A percentile compares a stretch with the other conserved stretches of the same genome.
These are phyloP conservation scores for Scedosporium dehoogii DNA, from an alignment of 2,329 filamentous ascomycete species.

Conservation along the genomic window DNA sequence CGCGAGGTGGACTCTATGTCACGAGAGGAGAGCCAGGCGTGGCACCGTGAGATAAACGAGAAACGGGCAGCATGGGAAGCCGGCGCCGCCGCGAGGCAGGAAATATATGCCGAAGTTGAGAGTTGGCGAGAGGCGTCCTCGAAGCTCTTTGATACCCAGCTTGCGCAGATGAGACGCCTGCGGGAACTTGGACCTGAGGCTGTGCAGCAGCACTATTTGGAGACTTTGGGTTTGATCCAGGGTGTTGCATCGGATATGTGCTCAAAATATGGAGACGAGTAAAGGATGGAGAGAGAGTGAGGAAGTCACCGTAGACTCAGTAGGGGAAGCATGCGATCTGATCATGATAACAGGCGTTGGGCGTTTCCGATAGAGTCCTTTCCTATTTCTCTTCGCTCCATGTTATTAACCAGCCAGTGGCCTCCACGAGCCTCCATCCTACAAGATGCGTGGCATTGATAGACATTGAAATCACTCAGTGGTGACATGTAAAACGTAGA, in stretches of 20 bases:
- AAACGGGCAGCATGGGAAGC: not conserved
- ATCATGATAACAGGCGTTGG: too few relatives aligned
- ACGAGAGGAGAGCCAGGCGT: not conserved
- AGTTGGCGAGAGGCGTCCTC: not conserved
- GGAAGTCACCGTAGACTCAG: too few relatives aligned
- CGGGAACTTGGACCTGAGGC: slow-evolving; percentile 2
- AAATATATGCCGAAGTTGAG: not conserved
- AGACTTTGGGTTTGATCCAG: not conserved
- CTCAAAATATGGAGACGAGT: not conserved
- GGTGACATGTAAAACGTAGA: too few relatives aligned
- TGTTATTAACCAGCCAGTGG: too few relatives aligned
- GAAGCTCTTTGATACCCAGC: not conserved
- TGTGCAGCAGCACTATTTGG: not conserved
- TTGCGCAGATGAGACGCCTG: slow-evolving; percentile 2
- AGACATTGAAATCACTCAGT: too few relatives aligned
- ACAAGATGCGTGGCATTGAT: too few relatives aligned
- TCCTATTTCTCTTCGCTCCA: too few relatives aligned
- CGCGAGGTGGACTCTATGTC: not conserved
- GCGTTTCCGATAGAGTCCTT: too few relatives aligned
- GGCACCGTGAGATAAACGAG: not conserved
- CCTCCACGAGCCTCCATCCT: too few relatives aligned
- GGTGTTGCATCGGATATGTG: not conserved
- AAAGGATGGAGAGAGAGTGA: too few relatives aligned
- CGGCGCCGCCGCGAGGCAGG: slow-evolving; percentile 1
- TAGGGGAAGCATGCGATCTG: too few relatives aligned